Percentiles rank a stretch among this genome's conserved stretches.
phyloP scores from a whole-genome alignment of 1,284 basidiomycete genomes.

The Cystobasidium slooffiae region DNA sequence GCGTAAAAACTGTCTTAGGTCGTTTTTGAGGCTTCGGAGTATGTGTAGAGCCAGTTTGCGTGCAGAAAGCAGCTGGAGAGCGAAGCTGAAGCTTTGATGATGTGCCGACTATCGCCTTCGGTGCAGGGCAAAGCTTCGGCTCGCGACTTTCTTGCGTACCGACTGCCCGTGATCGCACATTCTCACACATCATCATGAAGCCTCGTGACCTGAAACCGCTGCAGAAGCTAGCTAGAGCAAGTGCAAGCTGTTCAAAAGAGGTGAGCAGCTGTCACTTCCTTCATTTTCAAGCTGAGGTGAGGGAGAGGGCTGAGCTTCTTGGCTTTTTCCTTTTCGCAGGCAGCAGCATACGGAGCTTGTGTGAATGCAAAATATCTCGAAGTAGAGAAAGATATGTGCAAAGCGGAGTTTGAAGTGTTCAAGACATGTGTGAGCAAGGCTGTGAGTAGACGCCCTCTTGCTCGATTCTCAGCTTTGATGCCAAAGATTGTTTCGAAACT shows the following conservation, averaged over 20 bases:
- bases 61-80: no score
- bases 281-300: neutral
- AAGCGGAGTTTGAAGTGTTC: conserved; percentile 75
- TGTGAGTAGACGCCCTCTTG: conserved; percentile 60
- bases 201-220: conserved; percentile 37
- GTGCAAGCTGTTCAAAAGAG: conserved; percentile 40
- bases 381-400: conserved; percentile 74
- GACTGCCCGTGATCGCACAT: no score
- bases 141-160: no score
- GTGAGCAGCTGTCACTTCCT: neutral
- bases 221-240: conserved; percentile 34
- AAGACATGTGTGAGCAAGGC: conserved; percentile 71
- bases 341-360: conserved; percentile 76
- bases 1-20: no score
- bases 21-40: no score
- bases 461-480: conserved; percentile 1
- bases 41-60: no score
- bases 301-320: no score
- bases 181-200: conserved; percentile 12
- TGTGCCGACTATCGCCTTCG: no score
- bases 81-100: no score
- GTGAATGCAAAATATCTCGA: conserved; percentile 75
- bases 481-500: neutral
- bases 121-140: no score
- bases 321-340: conserved; percentile 59